Conservation (phyloP, 2,329 filamentous ascomycete species). For the Anisogramma anomala region DNA sequence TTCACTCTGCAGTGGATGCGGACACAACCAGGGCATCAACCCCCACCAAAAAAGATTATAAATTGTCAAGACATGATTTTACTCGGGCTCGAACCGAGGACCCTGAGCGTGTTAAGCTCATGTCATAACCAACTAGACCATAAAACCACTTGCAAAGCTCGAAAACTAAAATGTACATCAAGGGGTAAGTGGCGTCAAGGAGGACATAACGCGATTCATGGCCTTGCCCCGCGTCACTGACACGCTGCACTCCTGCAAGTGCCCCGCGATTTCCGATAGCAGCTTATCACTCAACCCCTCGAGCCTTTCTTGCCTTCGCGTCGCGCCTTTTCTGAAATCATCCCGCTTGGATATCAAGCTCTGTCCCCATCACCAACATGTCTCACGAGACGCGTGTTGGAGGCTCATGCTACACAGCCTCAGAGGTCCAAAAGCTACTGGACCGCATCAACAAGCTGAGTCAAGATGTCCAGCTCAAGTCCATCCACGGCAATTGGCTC, state of each 20-base stretch:
- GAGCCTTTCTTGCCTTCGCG: background rate
- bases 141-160: too few species aligned
- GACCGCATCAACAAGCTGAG: slow-evolving; percentile 17
- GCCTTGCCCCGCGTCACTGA: too few species aligned
- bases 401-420: slow-evolving; percentile 14
- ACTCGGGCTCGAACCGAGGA: slow-evolving; percentile 6
- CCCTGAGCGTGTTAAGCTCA: background rate
- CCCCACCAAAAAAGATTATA: background rate
- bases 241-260: slow-evolving; percentile 6
- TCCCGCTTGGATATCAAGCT: slow-evolving; percentile 1
- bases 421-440: slow-evolving; percentile 14
- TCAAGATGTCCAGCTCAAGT: slow-evolving; percentile 29
- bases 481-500: slow-evolving; percentile 43
- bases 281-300: slow-evolving; percentile 8
- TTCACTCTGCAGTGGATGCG: too few species aligned
- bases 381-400: slow-evolving; percentile 10
- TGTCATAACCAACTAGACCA: background rate
- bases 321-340: background rate
- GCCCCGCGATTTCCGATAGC: slow-evolving; percentile 11
- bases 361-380: slow-evolving; percentile 7
- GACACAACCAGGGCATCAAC: too few species aligned
- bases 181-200: too few species aligned
- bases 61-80: background rate
- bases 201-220: too few species aligned
- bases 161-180: too few species aligned